Percentiles rank a stretch among this genome's conserved stretches.
Conservation (phyloP, 495 filamentous ascomycete species). For the Aspergillus sclerotiicarbonarius region DNA sequence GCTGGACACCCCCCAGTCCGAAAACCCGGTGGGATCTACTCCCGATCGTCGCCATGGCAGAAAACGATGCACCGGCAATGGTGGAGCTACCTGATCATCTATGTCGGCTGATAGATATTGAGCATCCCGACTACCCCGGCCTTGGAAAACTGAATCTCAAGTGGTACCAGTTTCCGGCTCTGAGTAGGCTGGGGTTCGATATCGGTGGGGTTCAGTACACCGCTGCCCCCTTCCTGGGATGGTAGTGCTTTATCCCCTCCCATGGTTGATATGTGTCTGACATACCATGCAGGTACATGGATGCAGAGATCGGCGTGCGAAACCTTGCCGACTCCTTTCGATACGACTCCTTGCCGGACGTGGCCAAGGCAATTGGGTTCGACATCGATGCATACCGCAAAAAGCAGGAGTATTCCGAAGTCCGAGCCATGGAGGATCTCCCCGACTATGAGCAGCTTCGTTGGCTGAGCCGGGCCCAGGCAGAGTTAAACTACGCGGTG, state of each 20-base stretch:
- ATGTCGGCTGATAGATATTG: neutral
- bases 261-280: neutral
- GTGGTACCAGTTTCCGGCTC: slow-evolving; percentile 7
- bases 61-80: slow-evolving; percentile 4
- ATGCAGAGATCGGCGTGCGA: slow-evolving; percentile 5
- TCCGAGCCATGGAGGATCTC: slow-evolving; percentile 1
- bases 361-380: neutral
- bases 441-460: slow-evolving; percentile 7
- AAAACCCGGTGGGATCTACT: slow-evolving; percentile 2
- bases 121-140: neutral
- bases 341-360: slow-evolving; percentile 1
- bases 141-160: neutral
- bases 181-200: slow-evolving; percentile 6
- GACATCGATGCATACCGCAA: neutral
- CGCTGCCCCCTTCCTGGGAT: slow-evolving; percentile 2
- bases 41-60: slow-evolving; percentile 6
- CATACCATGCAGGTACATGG: slow-evolving; percentile 2
- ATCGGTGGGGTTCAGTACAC: slow-evolving; percentile 6
- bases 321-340: slow-evolving; percentile 7
- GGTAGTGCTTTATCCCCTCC: neutral
- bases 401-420: neutral
- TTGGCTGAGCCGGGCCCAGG: slow-evolving; percentile 6
- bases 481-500: slow-evolving; percentile 5
- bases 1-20: neutral
- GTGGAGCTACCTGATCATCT: neutral